Base-by-base conservation (phyloP, 2,329 filamentous ascomycete species). In the Rhytidhysteron rufulum region DNA sequence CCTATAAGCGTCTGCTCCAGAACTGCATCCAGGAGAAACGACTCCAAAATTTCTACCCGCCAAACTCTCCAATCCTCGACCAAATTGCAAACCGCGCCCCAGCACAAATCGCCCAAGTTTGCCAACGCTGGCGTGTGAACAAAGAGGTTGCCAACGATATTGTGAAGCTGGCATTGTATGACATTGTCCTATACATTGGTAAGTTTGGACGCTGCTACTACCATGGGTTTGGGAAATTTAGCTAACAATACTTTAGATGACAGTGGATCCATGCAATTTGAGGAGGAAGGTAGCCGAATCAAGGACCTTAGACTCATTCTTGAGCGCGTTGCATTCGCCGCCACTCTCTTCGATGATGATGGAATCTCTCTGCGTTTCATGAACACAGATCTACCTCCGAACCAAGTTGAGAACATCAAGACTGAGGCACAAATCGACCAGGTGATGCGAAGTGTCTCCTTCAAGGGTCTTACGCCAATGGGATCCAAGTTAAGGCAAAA, bases 331-430 rank as follows among this genome's bases (percentile, higher is more conserved):
- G 75, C 80, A 16, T 82, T 75, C 42, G 80, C 80, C 6, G 79
- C 81, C 3, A 80, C 80, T 3, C 73, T 84, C n/a, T 86, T 86
- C 53, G 82, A 86, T 48, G 70, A 79, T 24, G 82, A 86, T 53
- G 82, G 82, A 31, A 82, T 86, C 46, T 77, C 77, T 20, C 66
- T 85, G 29, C 80, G 82, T 33, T 85, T 85, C 70, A 85, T 86
- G 82, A 85, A 86, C 66, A 77, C 76, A 10, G 68, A 72, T 68
- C 50, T 65, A 55, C 49, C 49, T 24, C 55, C 57, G n/a, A 62
- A 71, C 39, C 58, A 68, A 31, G 58, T 70, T 24, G 77, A 83
- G 50, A 69, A 74, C 40, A 78, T 85, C 47, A 72, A 70, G 31
- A 75, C 59, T 38, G 74, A 78, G 42, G 69, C 73, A 36, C 78